Evolutionary conservation across 441 rosid genomes (phyloP).

Genomic region (Erodium moschatum): DNA sequence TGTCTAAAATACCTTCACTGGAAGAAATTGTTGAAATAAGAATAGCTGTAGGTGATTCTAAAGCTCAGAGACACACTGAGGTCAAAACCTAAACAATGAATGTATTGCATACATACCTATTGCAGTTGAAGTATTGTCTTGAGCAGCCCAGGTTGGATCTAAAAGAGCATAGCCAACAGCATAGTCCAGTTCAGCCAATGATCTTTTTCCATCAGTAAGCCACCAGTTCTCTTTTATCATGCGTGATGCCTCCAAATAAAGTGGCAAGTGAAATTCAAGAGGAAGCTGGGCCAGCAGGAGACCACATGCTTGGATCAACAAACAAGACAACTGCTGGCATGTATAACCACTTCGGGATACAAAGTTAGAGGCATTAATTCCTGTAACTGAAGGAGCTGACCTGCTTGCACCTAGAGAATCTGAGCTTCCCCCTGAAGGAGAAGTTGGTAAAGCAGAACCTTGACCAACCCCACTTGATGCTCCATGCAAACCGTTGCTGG

Average conservation of each 20-base stretch:
- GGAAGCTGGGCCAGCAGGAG: slow-evolving; percentile 92
- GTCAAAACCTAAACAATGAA: too few species aligned
- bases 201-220: slow-evolving; percentile 77
- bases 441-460: slow-evolving; percentile 75
- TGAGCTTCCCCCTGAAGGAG: slow-evolving; percentile 95
- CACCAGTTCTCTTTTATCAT: slow-evolving; percentile 85
- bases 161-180: slow-evolving; percentile 90
- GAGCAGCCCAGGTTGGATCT: slow-evolving; percentile 99
- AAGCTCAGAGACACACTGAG: too few species aligned
- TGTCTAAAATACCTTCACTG: too few species aligned
- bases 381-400: slow-evolving; percentile 62
- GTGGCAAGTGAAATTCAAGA: slow-evolving; percentile 68
- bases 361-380: slow-evolving; percentile 75
- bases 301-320: slow-evolving; percentile 92
- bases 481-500: slow-evolving; percentile 76
- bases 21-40: too few species aligned
- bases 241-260: slow-evolving; percentile 74
- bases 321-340: slow-evolving; percentile 89
- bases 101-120: slow-evolving; percentile 46
- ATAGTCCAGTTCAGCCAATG: slow-evolving; percentile 65
- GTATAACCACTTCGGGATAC: slow-evolving; percentile 90
- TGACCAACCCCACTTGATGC: slow-evolving; percentile 58
- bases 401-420: slow-evolving; percentile 85
- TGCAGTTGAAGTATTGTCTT: slow-evolving; percentile 92
- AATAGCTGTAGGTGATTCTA: too few species aligned